These are phyloP conservation scores for Microsporum canis DNA, from an alignment of 2,329 filamentous ascomycete species.

Conservation along the genomic window DNA sequence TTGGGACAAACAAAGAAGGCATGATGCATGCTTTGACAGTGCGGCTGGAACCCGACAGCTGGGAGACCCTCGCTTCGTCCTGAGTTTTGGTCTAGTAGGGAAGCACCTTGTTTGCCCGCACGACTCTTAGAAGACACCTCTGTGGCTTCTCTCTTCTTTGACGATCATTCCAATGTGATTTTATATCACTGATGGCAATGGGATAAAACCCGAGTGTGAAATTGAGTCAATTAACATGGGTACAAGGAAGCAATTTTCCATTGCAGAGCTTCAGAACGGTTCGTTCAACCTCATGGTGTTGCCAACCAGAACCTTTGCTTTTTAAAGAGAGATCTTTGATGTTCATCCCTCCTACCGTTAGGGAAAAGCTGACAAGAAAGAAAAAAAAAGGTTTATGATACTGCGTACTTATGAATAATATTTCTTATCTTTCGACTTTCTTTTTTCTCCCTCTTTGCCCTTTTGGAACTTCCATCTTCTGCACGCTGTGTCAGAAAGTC, in stretches of 20 bases:
- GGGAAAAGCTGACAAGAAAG: neutral
- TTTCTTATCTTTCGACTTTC: neutral
- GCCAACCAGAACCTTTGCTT: neutral
- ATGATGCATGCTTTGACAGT: conserved; percentile 1
- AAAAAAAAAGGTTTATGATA: neutral
- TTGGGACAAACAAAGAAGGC: neutral
- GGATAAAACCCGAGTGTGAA: neutral
- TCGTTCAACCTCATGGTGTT: neutral
- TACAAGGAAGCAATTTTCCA: neutral
- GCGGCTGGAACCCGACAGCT: neutral
- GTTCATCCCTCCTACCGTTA: neutral
- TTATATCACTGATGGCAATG: neutral
- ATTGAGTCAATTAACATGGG: too few species aligned
- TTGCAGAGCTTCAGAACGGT: neutral
- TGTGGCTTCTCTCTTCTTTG: neutral
- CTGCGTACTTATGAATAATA: neutral
- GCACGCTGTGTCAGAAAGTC: conserved; percentile 2
- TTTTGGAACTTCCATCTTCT: neutral
- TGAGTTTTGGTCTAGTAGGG: conserved; percentile 2
- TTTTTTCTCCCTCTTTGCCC: neutral
- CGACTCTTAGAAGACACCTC: neutral
- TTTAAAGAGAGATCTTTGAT: neutral
- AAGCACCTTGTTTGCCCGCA: neutral
- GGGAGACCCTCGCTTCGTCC: neutral
- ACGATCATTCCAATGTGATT: neutral